phyloP scores from a whole-genome alignment of 108 stramenopile genomes.

The Schizochytrium sp. region DNA sequence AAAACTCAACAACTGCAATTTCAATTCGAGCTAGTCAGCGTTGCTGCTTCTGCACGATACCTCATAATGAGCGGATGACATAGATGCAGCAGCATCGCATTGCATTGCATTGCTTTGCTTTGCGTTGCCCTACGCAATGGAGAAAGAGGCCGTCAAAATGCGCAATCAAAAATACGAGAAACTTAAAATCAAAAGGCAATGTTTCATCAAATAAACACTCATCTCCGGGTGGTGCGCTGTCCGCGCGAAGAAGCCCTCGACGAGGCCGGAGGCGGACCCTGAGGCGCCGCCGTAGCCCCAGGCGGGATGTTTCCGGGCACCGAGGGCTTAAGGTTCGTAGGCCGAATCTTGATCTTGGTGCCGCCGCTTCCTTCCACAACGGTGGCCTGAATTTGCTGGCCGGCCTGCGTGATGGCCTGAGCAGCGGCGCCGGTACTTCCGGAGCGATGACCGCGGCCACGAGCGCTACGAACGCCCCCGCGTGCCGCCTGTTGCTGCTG shows the following conservation, averaged over 20 bases:
- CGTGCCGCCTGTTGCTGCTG: neutral
- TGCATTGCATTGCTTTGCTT: too few species aligned
- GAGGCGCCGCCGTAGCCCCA: too few species aligned
- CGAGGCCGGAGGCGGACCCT: neutral
- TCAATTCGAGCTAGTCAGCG: too few species aligned
- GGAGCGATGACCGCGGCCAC: neutral
- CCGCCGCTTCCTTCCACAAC: constrained; percentile 17
- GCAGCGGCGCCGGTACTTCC: neutral
- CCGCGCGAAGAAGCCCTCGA: neutral
- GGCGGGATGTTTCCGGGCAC: too few species aligned
- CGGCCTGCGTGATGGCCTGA: neutral
- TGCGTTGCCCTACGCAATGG: too few species aligned
- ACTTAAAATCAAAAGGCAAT: neutral
- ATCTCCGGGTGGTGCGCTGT: neutral
- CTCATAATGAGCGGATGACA: too few species aligned
- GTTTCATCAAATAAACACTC: neutral
- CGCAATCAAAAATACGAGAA: too few species aligned
- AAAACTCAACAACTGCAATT: too few species aligned
- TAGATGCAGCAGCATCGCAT: too few species aligned
- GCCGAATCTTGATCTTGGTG: neutral
- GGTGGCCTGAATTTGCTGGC: neutral
- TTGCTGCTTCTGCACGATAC: too few species aligned
- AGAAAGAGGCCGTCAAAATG: too few species aligned
- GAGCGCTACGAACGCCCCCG: neutral
- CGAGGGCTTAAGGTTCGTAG: neutral